phyloP scores from a whole-genome alignment of 495 filamentous ascomycete genomes.

The Penicillium cosmopolitanum region DNA sequence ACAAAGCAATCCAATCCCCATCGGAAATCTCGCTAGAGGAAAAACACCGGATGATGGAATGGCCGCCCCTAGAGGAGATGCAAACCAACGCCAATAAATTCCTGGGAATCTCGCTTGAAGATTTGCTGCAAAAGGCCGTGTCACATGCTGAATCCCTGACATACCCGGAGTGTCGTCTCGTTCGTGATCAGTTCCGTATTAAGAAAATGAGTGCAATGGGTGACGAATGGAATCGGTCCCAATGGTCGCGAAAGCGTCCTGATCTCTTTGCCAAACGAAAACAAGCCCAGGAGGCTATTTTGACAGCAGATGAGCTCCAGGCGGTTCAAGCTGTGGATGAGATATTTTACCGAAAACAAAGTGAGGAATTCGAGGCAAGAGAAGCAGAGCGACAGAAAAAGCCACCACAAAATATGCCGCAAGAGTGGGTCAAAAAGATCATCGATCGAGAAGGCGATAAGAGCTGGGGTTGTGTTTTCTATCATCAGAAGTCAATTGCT shows the following conservation, averaged over 20 bases:
- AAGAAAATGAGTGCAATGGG: background rate
- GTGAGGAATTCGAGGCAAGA: background rate
- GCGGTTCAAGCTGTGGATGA: background rate
- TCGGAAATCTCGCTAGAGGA: conserved; percentile 5
- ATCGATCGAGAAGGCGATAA: conserved; percentile 12
- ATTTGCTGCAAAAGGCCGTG: conserved; percentile 7
- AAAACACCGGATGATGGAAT: conserved; percentile 12
- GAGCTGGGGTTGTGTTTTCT: conserved; percentile 11
- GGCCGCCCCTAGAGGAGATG: conserved; percentile 5
- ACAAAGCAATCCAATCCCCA: conserved; percentile 10
- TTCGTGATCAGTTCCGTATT: conserved; percentile 8
- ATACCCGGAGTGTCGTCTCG: conserved; percentile 13
- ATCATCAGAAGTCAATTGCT: conserved; percentile 1
- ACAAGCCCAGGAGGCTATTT: background rate
- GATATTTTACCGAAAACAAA: background rate
- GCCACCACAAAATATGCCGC: background rate
- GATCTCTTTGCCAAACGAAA: background rate
- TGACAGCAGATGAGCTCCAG: background rate
- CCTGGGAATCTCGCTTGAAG: conserved; percentile 5
- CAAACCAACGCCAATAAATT: background rate
- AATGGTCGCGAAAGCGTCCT: background rate
- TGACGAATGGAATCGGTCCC: background rate
- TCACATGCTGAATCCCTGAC: conserved; percentile 6
- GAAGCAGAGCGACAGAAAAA: background rate
- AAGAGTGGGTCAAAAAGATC: conserved; percentile 3